Base-by-base conservation (phyloP, 106 monocot species). In the Dendrobium huoshanense region DNA sequence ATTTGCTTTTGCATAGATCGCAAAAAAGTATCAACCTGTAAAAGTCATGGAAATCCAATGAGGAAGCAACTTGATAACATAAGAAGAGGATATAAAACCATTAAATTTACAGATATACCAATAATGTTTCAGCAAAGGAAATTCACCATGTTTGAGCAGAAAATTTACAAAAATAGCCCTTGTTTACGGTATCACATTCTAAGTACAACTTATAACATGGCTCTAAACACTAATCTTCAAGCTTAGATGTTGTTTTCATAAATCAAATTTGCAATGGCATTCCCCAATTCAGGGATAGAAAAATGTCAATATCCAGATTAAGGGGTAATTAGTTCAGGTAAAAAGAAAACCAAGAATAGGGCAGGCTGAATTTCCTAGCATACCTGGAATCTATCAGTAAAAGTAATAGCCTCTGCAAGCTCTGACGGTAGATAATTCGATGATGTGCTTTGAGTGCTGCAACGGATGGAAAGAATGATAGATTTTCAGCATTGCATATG, bases 381-480 rank as follows among this genome's bases (percentile, higher is more conserved):
- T 73, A 96, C 97, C 97, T 97, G 97, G 80, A 97, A 97, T 77
- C 79, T 87, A 83, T 97, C 94, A 77, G 90, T 87, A 55, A 96
- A 75, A 77, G 96, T 90, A 79, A 92, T 91, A 24, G 90, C 88
- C 75, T 89, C 86, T 78, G 97, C 84, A 76, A 97, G 90, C 51
- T 97, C 97, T 18, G 87, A 37, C 54, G 92, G 89, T 68, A 97
- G 75, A 49, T 91, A 90, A 87, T 85, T 87, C 17, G 94, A 94
- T 73, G 94, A 67, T 41, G 92, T 86, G 41, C 80, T 85, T 51
- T 90, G 92, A 11, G 94, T 94, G 64, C 97, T 97, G 92, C 85
- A 97, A n/a, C 22, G 25, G 64, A 7, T n/a, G 64, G 64, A 65
- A 65, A 65, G 51, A 51, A 15, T 65, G 64, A 24, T 65, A 1